Percentiles rank a stretch among this genome's conserved stretches.
These are phyloP conservation scores for Hemileccinum rubropunctum DNA, from an alignment of 768 basidiomycete genomes.

Conservation along the genomic window DNA sequence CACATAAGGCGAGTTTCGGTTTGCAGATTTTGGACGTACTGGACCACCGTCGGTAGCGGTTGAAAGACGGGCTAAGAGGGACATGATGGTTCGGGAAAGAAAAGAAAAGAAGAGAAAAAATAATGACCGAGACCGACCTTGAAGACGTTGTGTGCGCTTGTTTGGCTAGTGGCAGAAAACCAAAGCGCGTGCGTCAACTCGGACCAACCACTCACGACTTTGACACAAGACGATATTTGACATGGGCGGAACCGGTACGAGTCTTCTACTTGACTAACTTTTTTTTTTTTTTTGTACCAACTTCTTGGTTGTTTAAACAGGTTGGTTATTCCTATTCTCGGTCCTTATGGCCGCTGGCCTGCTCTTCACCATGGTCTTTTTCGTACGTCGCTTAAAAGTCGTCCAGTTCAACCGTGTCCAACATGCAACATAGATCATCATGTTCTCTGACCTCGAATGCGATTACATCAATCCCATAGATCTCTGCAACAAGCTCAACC, in stretches of 20 bases:
- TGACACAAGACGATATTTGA: too few species aligned
- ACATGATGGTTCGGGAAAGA: slow-evolving; percentile 21
- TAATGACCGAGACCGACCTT: too few species aligned
- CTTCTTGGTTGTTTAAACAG: slow-evolving; percentile 37
- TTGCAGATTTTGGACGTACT: slow-evolving; percentile 30
- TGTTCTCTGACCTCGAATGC: slow-evolving; percentile 99
- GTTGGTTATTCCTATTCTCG: slow-evolving; percentile 96
- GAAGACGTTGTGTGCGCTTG: slow-evolving; percentile 19
- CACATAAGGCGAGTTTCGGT: slow-evolving; percentile 34
- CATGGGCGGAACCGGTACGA: slow-evolving; percentile 46
- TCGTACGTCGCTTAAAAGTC: slow-evolving; percentile 56
- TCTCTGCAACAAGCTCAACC: slow-evolving; percentile 98
- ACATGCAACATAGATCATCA: slow-evolving; percentile 75
- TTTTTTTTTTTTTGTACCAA: too few species aligned
- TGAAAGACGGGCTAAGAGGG: slow-evolving; percentile 30
- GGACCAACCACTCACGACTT: not conserved
- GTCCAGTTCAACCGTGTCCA: not conserved
- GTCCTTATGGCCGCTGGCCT: slow-evolving; percentile 94
- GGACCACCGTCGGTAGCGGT: slow-evolving; percentile 29
- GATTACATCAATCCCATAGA: slow-evolving; percentile 99
- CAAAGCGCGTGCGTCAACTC: not conserved
- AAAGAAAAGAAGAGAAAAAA: slow-evolving; percentile 19
- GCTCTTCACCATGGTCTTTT: slow-evolving; percentile 99
- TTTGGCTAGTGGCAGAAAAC: slow-evolving; percentile 32
- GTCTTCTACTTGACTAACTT: too few species aligned